Evolutionary conservation across 306 rosid species (phyloP).

Genomic region (Cicer cuneatum): DNA sequence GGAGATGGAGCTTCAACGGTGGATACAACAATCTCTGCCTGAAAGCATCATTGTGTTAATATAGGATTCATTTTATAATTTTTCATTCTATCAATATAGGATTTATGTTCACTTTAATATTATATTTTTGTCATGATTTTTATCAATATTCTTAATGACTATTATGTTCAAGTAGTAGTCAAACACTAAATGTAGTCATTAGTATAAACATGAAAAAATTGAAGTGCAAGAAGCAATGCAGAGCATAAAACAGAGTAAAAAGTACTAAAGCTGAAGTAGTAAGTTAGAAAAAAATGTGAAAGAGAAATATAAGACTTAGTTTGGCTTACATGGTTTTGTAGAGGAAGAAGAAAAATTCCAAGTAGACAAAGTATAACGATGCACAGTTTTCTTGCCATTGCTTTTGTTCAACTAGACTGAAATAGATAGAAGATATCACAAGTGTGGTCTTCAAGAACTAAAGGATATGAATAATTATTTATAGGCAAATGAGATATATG

Average conservation of each 20-base stretch:
- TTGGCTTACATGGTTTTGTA: constrained; percentile 62
- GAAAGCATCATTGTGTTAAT: constrained; percentile 23
- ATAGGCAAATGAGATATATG: constrained; percentile 37
- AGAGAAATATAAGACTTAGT: constrained; percentile 5
- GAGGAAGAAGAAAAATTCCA: constrained; percentile 47
- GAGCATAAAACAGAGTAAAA: constrained; percentile 26
- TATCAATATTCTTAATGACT: too few species aligned
- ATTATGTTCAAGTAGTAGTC: too few species aligned
- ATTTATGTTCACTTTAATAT: too few species aligned
- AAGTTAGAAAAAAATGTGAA: constrained; percentile 1
- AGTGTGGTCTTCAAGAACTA: constrained; percentile 36
- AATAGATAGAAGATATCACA: constrained; percentile 30
- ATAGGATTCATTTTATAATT: too few species aligned
- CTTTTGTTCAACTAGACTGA: not conserved
- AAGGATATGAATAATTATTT: constrained; percentile 38
- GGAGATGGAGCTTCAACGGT: constrained; percentile 67
- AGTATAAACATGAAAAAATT: not conserved
- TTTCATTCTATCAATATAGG: too few species aligned
- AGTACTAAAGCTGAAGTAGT: constrained; percentile 1
- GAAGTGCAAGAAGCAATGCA: constrained; percentile 8
- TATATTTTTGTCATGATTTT: too few species aligned
- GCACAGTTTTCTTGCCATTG: constrained; percentile 57
- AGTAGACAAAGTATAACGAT: constrained; percentile 39
- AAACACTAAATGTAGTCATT: not conserved
- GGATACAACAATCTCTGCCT: constrained; percentile 45